These are phyloP conservation scores for Fusarium sp. DNA, from an alignment of 2,329 filamentous ascomycete species.

Conservation along the genomic window DNA sequence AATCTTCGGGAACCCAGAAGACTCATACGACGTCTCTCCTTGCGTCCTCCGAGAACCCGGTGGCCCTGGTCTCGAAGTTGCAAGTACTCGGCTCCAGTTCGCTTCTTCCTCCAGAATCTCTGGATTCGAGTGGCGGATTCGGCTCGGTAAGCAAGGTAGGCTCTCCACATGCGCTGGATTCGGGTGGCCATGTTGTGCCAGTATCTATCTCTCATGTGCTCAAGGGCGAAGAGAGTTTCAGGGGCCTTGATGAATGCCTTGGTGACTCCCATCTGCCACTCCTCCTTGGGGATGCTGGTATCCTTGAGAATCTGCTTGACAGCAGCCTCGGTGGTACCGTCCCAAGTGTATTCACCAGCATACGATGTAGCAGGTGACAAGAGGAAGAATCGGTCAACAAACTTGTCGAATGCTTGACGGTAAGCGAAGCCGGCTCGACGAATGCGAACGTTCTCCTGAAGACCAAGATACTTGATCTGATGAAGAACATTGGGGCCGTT, in stretches of 20 bases:
- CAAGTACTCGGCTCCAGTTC: constrained; percentile 88
- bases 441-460: constrained; percentile 99
- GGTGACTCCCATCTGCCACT: constrained; percentile 96
- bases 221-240: constrained; percentile 94
- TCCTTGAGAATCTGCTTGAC: constrained; percentile 95
- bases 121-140: constrained; percentile 96
- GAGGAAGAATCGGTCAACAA: constrained; percentile 96
- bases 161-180: constrained; percentile 97
- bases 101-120: constrained; percentile 94
- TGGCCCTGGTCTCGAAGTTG: constrained; percentile 91
- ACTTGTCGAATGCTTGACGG: constrained; percentile 97
- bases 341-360: constrained; percentile 97
- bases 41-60: constrained; percentile 81
- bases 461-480: constrained; percentile 98
- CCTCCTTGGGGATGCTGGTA: constrained; percentile 92
- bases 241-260: constrained; percentile 99
- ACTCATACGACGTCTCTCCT: constrained; percentile 92
- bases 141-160: constrained; percentile 90
- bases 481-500: constrained; percentile 93
- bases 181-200: constrained; percentile 99
- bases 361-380: constrained; percentile 95
- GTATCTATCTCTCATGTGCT: constrained; percentile 97
- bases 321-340: constrained; percentile 86
- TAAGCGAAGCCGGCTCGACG: constrained; percentile 96
- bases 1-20: constrained; percentile 91